phyloP scores from a whole-genome alignment of 352 stramenopile genomes.

The Phytophthora fragariaefolia region DNA sequence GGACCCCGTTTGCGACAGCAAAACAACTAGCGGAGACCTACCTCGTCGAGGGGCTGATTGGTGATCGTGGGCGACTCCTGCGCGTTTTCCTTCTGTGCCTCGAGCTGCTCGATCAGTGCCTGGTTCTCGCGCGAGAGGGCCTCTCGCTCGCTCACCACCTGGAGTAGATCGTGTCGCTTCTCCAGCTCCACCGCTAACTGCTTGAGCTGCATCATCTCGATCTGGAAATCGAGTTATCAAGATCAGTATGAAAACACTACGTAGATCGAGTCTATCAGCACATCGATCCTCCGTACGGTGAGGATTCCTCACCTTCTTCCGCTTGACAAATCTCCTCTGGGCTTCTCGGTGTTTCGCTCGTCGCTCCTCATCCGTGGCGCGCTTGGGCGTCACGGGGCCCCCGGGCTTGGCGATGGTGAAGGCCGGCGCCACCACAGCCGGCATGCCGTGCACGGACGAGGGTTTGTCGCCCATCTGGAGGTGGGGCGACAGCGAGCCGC shows the following conservation, averaged over 20 bases:
- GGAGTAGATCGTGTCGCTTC: conserved; percentile 41
- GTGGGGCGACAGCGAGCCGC: conserved; percentile 28
- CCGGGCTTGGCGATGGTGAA: conserved; percentile 19
- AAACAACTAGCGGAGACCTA: conserved; percentile 16
- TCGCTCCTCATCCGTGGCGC: conserved; percentile 56
- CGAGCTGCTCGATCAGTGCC: conserved; percentile 31
- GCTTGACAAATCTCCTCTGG: conserved; percentile 55
- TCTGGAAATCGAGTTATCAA: conserved; percentile 31
- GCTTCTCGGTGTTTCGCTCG: conserved; percentile 63
- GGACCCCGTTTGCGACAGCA: conserved; percentile 3
- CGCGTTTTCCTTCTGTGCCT: conserved; percentile 22
- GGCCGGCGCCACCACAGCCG: conserved; percentile 13
- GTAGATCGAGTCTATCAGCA: too few relatives aligned
- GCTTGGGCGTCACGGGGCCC: conserved; percentile 17
- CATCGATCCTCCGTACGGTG: too few relatives aligned
- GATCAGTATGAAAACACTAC: neutral
- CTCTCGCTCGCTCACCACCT: conserved; percentile 31
- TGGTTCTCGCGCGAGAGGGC: conserved; percentile 32
- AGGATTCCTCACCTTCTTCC: conserved; percentile 65
- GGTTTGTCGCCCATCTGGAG: conserved; percentile 21
- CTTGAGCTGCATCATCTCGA: conserved; percentile 46
- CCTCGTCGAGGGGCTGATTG: conserved; percentile 12
- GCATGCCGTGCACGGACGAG: neutral
- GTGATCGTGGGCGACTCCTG: conserved; percentile 8
- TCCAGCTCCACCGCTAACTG: conserved; percentile 42